Conservation (phyloP, 768 basidiomycete species). For the Suillus weaverae region DNA sequence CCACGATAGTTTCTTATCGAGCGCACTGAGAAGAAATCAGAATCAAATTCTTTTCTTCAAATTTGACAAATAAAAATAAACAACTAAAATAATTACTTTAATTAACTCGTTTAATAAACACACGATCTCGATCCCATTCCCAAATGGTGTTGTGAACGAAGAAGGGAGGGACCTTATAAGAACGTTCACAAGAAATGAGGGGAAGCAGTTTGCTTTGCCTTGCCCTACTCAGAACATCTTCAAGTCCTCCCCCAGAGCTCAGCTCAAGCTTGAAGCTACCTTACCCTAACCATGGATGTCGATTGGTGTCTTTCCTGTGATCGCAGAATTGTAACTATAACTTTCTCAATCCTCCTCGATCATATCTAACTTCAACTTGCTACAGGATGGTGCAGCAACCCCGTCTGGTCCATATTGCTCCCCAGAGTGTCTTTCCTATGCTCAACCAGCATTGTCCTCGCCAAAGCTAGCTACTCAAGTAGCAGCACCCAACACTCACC, state of each 20-base stretch:
- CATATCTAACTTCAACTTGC: conserved; percentile 6
- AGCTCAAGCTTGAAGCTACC: not conserved
- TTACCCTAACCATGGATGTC: conserved; percentile 47
- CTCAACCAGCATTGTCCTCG: conserved; percentile 37
- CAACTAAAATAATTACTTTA: conserved; percentile 20
- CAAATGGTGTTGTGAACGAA: conserved; percentile 12
- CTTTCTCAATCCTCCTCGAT: conserved; percentile 3
- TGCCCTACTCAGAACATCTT: conserved; percentile 24
- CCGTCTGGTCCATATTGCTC: conserved; percentile 55
- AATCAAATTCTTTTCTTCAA: conserved; percentile 10
- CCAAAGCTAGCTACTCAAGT: not conserved
- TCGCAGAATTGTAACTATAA: conserved; percentile 51
- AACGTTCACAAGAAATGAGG: conserved; percentile 10
- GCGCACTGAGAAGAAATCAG: conserved; percentile 2
- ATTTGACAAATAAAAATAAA: conserved; percentile 6
- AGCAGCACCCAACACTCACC: conserved; percentile 9
- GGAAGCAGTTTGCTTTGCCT: conserved; percentile 11
- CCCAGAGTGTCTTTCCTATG: conserved; percentile 38
- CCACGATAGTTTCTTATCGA: conserved; percentile 6
- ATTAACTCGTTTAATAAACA: conserved; percentile 34
- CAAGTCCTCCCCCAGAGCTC: conserved; percentile 7
- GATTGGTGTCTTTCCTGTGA: conserved; percentile 74
- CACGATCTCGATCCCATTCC: conserved; percentile 18
- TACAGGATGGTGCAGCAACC: conserved; percentile 29
- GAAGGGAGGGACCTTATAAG: conserved; percentile 32